Conservation (phyloP, 257 asterid genomes). For the Datura wrightii region DNA sequence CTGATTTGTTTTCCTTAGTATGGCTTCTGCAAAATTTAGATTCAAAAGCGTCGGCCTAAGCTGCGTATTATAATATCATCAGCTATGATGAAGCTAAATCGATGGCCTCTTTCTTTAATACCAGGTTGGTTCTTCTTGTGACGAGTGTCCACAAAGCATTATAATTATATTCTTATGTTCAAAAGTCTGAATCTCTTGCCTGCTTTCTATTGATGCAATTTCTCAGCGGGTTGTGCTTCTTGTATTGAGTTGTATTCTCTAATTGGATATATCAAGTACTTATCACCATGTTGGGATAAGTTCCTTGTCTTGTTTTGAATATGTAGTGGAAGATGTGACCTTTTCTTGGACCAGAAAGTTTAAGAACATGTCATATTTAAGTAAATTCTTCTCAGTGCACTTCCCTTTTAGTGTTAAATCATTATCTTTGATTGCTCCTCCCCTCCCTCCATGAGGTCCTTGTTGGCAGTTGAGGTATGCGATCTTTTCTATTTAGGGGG, state of each 20-base stretch:
- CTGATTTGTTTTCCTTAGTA: not conserved
- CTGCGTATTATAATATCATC: constrained; percentile 90
- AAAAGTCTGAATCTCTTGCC: not conserved
- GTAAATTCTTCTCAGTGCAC: not conserved
- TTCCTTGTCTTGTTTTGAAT: not conserved
- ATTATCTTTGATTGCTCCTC: not conserved
- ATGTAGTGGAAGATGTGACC: not conserved
- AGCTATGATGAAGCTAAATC: constrained; percentile 96
- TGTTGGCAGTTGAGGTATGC: not conserved
- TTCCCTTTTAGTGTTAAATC: not conserved
- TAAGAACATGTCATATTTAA: not conserved
- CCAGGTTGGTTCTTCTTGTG: constrained; percentile 57
- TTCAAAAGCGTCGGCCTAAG: constrained; percentile 86
- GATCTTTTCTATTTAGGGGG: not conserved
- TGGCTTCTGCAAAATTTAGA: constrained; percentile 46
- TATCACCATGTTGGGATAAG: not conserved
- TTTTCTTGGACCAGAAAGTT: constrained; percentile 1
- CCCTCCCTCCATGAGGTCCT: not conserved
- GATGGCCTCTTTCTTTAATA: constrained; percentile 76
- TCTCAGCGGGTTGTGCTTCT: not conserved
- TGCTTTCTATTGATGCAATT: constrained; percentile 25
- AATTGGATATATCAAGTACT: not conserved
- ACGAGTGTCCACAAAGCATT: not conserved
- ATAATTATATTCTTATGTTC: not conserved
- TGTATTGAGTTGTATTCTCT: not conserved